Percentiles rank a stretch among this genome's conserved stretches.
Conservation (phyloP, 768 basidiomycete genomes). For the Tephrocybe rancida region DNA sequence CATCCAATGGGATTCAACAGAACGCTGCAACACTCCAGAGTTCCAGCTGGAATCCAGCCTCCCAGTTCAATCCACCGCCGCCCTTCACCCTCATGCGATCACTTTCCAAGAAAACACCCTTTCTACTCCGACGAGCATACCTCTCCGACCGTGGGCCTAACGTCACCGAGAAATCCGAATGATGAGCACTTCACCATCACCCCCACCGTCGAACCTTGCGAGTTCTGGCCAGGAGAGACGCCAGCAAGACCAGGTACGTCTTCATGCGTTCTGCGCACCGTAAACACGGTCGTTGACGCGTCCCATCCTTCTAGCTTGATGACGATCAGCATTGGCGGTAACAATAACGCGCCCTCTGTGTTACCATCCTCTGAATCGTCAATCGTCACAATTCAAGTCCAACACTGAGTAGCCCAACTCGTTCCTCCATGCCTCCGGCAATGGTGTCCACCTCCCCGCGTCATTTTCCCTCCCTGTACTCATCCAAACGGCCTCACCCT, state of each 20-base stretch:
- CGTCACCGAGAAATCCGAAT: conserved; percentile 62
- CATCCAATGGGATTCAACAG: conserved; percentile 45
- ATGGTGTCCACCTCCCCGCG: conserved; percentile 95
- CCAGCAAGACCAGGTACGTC: conserved; percentile 90
- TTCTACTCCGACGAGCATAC: conserved; percentile 83
- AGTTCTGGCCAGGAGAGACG: conserved; percentile 89
- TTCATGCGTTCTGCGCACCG: background rate
- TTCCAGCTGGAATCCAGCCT: conserved; percentile 69
- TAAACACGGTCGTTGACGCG: conserved; percentile 1
- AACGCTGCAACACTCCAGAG: conserved; percentile 72
- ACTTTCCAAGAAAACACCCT: conserved; percentile 79
- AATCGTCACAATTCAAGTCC: conserved; percentile 92
- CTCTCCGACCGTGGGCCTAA: conserved; percentile 77
- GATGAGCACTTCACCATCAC: conserved; percentile 79
- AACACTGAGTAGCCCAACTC: conserved; percentile 95
- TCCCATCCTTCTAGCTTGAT: conserved; percentile 63
- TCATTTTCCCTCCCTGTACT: no score
- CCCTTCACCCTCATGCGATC: conserved; percentile 74
- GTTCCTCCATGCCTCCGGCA: conserved; percentile 89
- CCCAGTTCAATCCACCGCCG: conserved; percentile 84
- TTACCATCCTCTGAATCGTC: conserved; percentile 93
- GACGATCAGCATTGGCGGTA: conserved; percentile 96
- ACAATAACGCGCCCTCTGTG: conserved; percentile 93
- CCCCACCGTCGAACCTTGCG: conserved; percentile 78
- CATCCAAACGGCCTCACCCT: conserved; percentile 98